Percentiles rank a stretch among this genome's conserved stretches.
phyloP scores from a whole-genome alignment of 805 yeast species.

The Monosporozyma solicola region DNA sequence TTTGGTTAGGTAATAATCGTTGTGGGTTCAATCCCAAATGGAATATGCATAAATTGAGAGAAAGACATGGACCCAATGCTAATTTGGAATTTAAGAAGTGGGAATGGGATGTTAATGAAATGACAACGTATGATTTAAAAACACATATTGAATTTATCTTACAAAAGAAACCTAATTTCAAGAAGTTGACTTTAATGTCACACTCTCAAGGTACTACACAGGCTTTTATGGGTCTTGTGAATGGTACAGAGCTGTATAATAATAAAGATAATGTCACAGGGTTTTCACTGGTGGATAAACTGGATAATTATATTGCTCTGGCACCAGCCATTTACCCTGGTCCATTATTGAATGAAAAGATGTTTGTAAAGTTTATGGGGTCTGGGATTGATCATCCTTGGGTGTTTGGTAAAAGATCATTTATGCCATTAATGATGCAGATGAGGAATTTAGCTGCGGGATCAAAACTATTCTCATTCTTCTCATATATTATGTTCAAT shows the following conservation, averaged over 20 bases:
- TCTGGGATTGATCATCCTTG: slow-evolving; percentile 37
- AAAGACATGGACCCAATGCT: slow-evolving; percentile 2
- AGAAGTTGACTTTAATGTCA: slow-evolving; percentile 54
- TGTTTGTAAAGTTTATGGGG: slow-evolving; percentile 57
- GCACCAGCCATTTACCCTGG: slow-evolving; percentile 95
- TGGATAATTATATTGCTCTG: slow-evolving; percentile 63
- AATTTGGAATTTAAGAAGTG: slow-evolving; percentile 43
- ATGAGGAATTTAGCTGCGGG: slow-evolving; percentile 44
- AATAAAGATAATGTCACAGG: slow-evolving; percentile 8
- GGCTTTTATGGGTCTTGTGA: slow-evolving; percentile 57
- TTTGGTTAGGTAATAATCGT: slow-evolving; percentile 88
- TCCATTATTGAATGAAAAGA: slow-evolving; percentile 49
- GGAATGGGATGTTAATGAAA: slow-evolving; percentile 88
- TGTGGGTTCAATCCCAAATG: slow-evolving; percentile 78
- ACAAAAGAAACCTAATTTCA: slow-evolving; percentile 24
- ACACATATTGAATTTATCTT: slow-evolving; percentile 58
- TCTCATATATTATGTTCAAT: slow-evolving; percentile 77
- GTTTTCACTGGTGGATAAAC: slow-evolving; percentile 25
- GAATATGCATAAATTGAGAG: slow-evolving; percentile 25
- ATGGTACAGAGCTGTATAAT: slow-evolving; percentile 27
- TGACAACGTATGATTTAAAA: slow-evolving; percentile 73
- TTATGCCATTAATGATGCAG: slow-evolving; percentile 64
- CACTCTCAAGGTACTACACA: slow-evolving; percentile 96
- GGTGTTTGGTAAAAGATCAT: slow-evolving; percentile 70
- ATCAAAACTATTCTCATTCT: slow-evolving; percentile 46